phyloP scores from a whole-genome alignment of 2,329 filamentous ascomycete genomes.

The Cephalotrichum gorgonifer region DNA sequence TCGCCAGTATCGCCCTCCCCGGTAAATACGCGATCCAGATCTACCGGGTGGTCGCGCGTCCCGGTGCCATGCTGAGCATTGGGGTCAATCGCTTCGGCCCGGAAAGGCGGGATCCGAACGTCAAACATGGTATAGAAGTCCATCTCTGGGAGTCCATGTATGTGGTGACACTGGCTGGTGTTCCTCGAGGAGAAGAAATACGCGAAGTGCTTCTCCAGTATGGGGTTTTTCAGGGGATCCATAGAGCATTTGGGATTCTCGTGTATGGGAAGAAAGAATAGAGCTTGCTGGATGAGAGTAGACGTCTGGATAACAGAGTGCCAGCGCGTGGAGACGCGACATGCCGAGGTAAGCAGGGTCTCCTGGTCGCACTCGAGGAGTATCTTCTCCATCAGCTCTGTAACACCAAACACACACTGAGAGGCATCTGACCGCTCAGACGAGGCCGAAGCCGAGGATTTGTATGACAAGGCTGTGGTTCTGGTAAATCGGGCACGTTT shows the following conservation, averaged over 20 bases:
- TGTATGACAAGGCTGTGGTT: background rate
- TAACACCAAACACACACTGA: slow-evolving; percentile 8
- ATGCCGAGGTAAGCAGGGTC: slow-evolving; percentile 15
- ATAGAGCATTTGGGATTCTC: background rate
- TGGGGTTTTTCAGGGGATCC: background rate
- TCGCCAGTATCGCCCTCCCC: background rate
- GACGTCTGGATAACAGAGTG: slow-evolving; percentile 2
- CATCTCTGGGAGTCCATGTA: slow-evolving; percentile 3
- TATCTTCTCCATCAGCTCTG: slow-evolving; percentile 17
- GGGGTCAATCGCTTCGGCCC: background rate
- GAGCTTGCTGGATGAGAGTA: slow-evolving; percentile 7
- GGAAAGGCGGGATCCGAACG: slow-evolving; percentile 1
- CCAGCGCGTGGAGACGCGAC: slow-evolving; percentile 15
- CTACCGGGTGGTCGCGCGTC: background rate
- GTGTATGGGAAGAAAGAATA: slow-evolving; percentile 1
- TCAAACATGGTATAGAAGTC: slow-evolving; percentile 5
- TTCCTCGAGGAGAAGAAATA: background rate
- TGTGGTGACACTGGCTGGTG: background rate
- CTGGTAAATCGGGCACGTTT: background rate
- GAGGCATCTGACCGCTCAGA: background rate
- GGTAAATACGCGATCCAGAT: background rate
- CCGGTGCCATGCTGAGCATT: background rate
- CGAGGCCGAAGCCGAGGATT: background rate
- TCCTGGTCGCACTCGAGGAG: slow-evolving; percentile 14
- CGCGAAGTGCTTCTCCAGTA: slow-evolving; percentile 2